These are phyloP conservation scores for Didymella sp. DNA, from an alignment of 2,329 filamentous ascomycete genomes.

Conservation along the genomic window DNA sequence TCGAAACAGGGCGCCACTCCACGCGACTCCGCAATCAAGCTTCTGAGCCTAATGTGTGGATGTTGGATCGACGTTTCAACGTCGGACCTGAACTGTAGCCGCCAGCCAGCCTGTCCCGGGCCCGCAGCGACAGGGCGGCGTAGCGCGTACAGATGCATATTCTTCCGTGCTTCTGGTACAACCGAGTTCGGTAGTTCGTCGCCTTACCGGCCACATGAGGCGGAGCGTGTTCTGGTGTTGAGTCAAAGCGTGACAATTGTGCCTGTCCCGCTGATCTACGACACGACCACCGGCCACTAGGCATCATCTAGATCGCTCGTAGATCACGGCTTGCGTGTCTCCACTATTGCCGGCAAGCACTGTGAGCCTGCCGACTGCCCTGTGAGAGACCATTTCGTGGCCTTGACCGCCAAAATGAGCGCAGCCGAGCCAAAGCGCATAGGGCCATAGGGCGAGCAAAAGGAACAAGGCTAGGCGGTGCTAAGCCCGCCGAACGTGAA, in stretches of 20 bases:
- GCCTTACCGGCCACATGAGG: slow-evolving; percentile 24
- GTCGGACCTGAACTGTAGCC: slow-evolving; percentile 46
- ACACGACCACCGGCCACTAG: slow-evolving; percentile 34
- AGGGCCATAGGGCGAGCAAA: slow-evolving; percentile 14
- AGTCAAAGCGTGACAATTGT: slow-evolving; percentile 24
- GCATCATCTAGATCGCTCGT: slow-evolving; percentile 27
- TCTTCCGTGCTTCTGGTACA: slow-evolving; percentile 22
- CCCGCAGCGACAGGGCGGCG: slow-evolving; percentile 35
- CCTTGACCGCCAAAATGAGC: slow-evolving; percentile 17
- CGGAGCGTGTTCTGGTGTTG: slow-evolving; percentile 15
- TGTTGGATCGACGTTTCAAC: slow-evolving; percentile 48
- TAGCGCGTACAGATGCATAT: slow-evolving; percentile 35
- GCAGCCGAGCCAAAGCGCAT: background rate
- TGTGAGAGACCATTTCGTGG: slow-evolving; percentile 24
- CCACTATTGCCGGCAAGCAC: slow-evolving; percentile 26
- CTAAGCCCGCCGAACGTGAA: slow-evolving; percentile 29
- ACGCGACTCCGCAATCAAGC: slow-evolving; percentile 42
- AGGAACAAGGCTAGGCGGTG: slow-evolving; percentile 17
- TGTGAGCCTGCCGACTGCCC: slow-evolving; percentile 31
- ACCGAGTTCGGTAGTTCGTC: slow-evolving; percentile 20
- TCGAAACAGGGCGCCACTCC: slow-evolving; percentile 48
- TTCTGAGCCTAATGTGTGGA: slow-evolving; percentile 42
- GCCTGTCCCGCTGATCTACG: slow-evolving; percentile 34
- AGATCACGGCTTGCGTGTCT: slow-evolving; percentile 19
- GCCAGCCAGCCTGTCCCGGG: slow-evolving; percentile 36